Base-by-base conservation (phyloP, 2,329 filamentous ascomycete genomes). In the Fusarium nurragi region DNA sequence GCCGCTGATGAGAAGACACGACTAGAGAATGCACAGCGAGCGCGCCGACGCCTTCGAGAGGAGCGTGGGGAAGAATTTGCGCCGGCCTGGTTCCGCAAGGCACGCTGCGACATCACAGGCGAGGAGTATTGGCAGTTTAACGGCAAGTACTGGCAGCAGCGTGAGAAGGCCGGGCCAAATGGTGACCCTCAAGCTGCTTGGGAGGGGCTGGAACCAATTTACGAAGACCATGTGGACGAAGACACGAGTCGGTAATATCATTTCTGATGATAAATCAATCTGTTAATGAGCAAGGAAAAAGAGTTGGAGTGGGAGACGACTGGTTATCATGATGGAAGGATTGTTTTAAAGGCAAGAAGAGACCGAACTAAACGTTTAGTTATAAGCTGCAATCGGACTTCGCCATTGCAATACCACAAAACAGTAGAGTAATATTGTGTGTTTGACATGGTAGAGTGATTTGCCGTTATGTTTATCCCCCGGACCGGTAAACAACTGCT, bases 1-100 rank as follows among this genome's bases (percentile, higher is more conserved):
- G 95, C 95, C 2, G 95, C 94, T 0, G 87, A 86, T 6, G 95
- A 99, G 82, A 99, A 99, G 86, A 95, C 94, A 73, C 85, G 95
- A 2, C 86, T 99, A 0, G 95, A 99, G 77, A 91, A 97, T 80
- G 93, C 89, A 65, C 95, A 99, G 81, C 85, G 95, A 59, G 88
- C 89, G 11, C 89, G 90, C 57, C 82, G 95, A 61, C 81, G 91
- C 52, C 80, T 84, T 57, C 84, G 94, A 22, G 94, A 99, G 78
- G 84, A 85, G 26, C 85, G 79, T 4, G 95, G 95, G 5, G 90
- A 96, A 64, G 89, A 94, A 60, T 98, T 95, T 74, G 78, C 79
- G 37, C 93, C 95, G 0, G 88, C 90, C 43, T 99, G 94, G 94
- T 99, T 99, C 76, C 80, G 74, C 36, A 92, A 90, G 79, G 83